Base-by-base conservation (phyloP, 352 stramenopile genomes). In the Pythium rhizo-oryzae region DNA sequence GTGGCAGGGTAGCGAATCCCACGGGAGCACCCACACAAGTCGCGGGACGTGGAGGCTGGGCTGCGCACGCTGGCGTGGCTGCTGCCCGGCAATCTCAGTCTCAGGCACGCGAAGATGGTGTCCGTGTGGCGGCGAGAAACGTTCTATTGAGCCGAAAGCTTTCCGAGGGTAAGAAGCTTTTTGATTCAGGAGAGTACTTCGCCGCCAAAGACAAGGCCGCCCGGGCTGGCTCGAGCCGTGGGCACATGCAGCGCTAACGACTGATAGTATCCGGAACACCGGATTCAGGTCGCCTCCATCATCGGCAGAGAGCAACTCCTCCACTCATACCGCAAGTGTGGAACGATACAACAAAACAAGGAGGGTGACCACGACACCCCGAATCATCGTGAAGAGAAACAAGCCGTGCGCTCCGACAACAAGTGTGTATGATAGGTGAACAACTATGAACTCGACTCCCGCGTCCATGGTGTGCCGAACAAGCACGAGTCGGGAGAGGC, bases 151-250 rank as follows among this genome's bases (percentile, higher is more conserved):
- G 87, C 57, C 80, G 80, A 43, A 89, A 89, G 43, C 63, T 95
- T 2, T 70, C 80, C 1, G 84, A 95, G 64, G 76, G 56, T 5
- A 59, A 83, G 5, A 92, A 92, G 62, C 78, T 78, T 15, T 93
- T 95, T 56, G 85, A 93, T 69, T 93, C 85, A 65, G 84, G 78
- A 11, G 87, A 93, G 62, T 80, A 93, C 62, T 94, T 87, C 64
- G 57, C 53, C 7, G 62, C 69, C 18, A 89, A 90, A 60, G 60
- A 59, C 16, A 39, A 54, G 16, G 60, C 25, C 35, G 49, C 60
- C 9, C 21, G 51, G 12, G 68, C 88, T 30, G 76, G 76, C 0
- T 74, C 79, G 28, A 65, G 49, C 43, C 53, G 56, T 21, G 25
- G 25, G 35, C 55, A 65, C 33, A 41, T 58, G 16, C 51, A 65